phyloP scores from a whole-genome alignment of 164 flowering plant genomes.

The Taxillus chinensis region DNA sequence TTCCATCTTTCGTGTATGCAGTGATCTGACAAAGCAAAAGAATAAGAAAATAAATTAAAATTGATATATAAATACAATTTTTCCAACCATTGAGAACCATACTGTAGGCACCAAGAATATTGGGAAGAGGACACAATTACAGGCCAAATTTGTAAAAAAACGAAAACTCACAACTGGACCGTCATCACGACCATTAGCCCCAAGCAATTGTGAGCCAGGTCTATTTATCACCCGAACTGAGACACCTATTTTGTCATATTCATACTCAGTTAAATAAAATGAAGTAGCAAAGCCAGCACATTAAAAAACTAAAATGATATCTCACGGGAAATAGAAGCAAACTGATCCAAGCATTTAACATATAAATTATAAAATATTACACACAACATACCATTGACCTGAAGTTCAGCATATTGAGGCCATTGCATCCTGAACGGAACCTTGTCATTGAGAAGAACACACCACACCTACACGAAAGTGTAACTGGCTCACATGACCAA shows the following conservation, averaged over 20 bases:
- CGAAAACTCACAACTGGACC: constrained; percentile 70
- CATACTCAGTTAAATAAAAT: too few relatives aligned
- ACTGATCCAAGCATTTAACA: too few relatives aligned
- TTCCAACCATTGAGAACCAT: background rate
- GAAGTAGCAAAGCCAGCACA: too few relatives aligned
- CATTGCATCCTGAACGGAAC: constrained; percentile 95
- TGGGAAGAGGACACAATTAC: background rate
- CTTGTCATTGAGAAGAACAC: constrained; percentile 95
- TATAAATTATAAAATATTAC: background rate
- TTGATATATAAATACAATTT: background rate
- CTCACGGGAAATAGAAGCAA: too few relatives aligned
- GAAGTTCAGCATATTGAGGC: constrained; percentile 90
- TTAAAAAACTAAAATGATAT: too few relatives aligned
- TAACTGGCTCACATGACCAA: background rate
- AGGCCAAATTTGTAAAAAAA: background rate
- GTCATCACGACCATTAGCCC: constrained; percentile 98
- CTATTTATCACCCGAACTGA: constrained; percentile 77
- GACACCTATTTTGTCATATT: constrained; percentile 33
- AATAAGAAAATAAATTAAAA: background rate
- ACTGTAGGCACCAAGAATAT: background rate
- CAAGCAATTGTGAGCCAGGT: constrained; percentile 85
- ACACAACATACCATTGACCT: constrained; percentile 73
- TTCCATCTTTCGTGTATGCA: constrained; percentile 63
- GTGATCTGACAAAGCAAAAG: constrained; percentile 53
- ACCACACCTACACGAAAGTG: constrained; percentile 67